Base-by-base conservation (phyloP, 1,139 yeast species). In the Trichomonascaceae sp. region DNA sequence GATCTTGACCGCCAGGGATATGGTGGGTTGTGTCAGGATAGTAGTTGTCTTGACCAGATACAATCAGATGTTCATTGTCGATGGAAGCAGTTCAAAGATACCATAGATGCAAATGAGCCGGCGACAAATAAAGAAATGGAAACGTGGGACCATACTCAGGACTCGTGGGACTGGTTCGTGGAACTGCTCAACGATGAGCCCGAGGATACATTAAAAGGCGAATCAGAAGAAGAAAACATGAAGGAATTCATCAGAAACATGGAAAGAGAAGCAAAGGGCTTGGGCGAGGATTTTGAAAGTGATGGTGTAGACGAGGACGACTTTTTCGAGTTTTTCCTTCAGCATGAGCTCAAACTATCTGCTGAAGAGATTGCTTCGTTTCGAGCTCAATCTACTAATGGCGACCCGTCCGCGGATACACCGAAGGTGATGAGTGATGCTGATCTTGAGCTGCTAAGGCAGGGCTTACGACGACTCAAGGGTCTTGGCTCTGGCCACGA, bases 261-360 rank as follows among this genome's bases (percentile, higher is more conserved):
- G 9, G 13, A 30, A 15, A n/a, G 16, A 8, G 16, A 15, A 28
- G 20, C 13, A 16, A 15, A 15, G 5, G 8, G 14, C 5, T 5
- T 13, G 4, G 28, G 28, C 5, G 28, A 6, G 5, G 6, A 16
- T 13, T 26, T 13, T 4, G 18, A 13, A 13, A 15, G 17, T 3
- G 18, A 23, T 15, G 16, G 26, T 32, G 66, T 74, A 11, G 71
- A 67, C 44, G 77, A 71, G 39, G 82, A 76, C 46, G 81, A 74
- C 46, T 72, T 74, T 50, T 65, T 74, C 47, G 79, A 73, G 48
- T 72, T 61, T 48, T 69, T 74, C 47, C 54, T 71, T 23, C 62
- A 62, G 35, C 68, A 70, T 27, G 80, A 73, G 0, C 48, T 74
- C 27, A 61, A 67, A 28, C 39, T 67, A 37, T 45, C 54, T 1